A percentile compares a stretch with the other conserved stretches of the same genome.
Evolutionary conservation across 2,329 filamentous ascomycete species (phyloP).

Genomic region (Hawksworthiomyces lignivorus): DNA sequence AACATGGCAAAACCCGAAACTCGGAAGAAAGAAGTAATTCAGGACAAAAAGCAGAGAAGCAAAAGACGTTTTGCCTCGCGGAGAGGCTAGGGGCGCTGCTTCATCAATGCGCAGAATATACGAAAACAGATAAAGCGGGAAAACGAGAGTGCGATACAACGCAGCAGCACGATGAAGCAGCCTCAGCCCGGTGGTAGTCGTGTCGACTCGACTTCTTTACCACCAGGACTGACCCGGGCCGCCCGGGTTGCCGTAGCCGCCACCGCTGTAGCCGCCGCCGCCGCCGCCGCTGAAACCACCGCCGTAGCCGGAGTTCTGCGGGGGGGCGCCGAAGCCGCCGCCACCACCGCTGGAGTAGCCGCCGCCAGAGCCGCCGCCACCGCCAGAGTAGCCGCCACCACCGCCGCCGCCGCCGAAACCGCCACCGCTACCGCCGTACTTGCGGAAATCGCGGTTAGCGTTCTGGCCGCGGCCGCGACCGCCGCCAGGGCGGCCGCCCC

Average conservation of each 20-base stretch:
- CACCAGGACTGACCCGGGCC: conserved; percentile 62
- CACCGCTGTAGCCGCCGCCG: conserved; percentile 33
- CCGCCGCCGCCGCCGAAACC: conserved; percentile 45
- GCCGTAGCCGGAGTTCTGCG: conserved; percentile 29
- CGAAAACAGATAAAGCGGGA: too few species aligned
- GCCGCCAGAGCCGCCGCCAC: conserved; percentile 31
- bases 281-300: conserved; percentile 39
- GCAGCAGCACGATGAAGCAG: not conserved
- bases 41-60: conserved; percentile 1
- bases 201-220: conserved; percentile 30
- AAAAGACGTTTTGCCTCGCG: not conserved
- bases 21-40: conserved; percentile 7
- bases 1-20: too few species aligned
- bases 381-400: conserved; percentile 42
- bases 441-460: conserved; percentile 85
- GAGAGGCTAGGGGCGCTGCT: too few species aligned
- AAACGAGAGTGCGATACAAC: conserved; percentile 8
- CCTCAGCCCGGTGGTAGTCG: not conserved
- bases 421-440: conserved; percentile 55
- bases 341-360: conserved; percentile 36
- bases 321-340: conserved; percentile 37
- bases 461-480: conserved; percentile 64
- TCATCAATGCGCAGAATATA: too few species aligned
- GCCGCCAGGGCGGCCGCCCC: conserved; percentile 55
- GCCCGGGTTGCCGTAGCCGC: conserved; percentile 59